Base-by-base conservation (phyloP, 257 asterid genomes). In the Ocimum tenuiflorum region DNA sequence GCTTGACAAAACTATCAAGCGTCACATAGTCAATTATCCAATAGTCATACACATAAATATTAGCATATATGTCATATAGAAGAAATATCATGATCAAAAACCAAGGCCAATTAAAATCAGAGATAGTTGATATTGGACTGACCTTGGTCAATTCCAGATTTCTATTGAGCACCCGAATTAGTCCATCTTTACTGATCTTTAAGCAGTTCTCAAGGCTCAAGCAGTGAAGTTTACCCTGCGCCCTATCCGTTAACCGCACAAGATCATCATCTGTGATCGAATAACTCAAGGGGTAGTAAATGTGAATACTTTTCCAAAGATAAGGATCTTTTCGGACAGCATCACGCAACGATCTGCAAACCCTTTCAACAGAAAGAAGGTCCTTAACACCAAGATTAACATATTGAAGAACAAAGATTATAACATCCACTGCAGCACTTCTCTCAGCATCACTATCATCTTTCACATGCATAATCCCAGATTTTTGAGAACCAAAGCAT, bases 131-230 rank as follows among this genome's bases (percentile, higher is more conserved):
- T 22, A 18, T 27, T n/a, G 39, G 50, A 70, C 80, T 6, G 48
- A 86, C 96, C 91, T 85, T 85, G 31, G 82, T 86, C 71, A 91
- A 68, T 63, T 78, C 51, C 9, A 66, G 74, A 77, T 88, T 91
- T 65, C 74, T 76, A 63, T 76, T 73, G 41, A 88, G 88, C 67
- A 88, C 87, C 35, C 48, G 65, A 69, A 65, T 79, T 63, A 91
- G 72, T 52, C 95, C 86, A 42, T 4, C 31, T 57, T 80, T 78
- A 2, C 87, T 83, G 63, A 91, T 80, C 38, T 78, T 78, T 41
- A 60, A 18, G 81, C 96, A 88, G 36, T 65, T 71, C 7, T 69
- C 67, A 14, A 91, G 85, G 76, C 78, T 83, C 77, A 91, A 79
- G 74, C 83, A 61, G 65, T 59, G 61, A 70, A 91, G 95, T 55